Base-by-base conservation (phyloP, 2,329 filamentous ascomycete genomes). In the Allantophomopsis lycopodina region DNA sequence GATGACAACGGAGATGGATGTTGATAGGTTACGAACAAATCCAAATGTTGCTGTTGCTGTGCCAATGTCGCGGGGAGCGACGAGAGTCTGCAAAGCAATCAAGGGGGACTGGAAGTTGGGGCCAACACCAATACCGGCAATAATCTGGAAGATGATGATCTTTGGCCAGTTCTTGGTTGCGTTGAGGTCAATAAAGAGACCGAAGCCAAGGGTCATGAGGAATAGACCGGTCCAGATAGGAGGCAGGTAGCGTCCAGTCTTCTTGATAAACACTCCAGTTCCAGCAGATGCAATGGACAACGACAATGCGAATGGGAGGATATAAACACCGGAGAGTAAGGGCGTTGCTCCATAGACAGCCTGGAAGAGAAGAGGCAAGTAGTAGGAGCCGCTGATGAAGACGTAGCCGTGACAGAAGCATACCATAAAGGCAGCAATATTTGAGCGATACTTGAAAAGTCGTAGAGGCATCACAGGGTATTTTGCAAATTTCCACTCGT, bases 381-480 rank as follows among this genome's bases (percentile, higher is more conserved):
- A 43, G 17, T 41, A 43, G 2, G 39, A 41, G 11, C 33, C 41
- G 0, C 20, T 34, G 12, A 53, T 49, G 41, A 53, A 53, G 35
- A 48, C 48, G 34, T 79, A 74, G 34, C 80, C 81, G 56, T 94
- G 85, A 46, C 74, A 70, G 61, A 86, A 86, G 50, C 79, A 80
- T 35, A 82, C 67, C 2, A 60, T 60, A 12, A 87, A 73, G 1
- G 77, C 66, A 6, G 80, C 76, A 20, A 83, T 53, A 54, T 83
- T 87, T 30, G 75, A 79, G 18, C 64, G 60, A 36, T 73, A 67
- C 34, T 65, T 67, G 63, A 94, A 93, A 7, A 94, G 64, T 0
- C 72, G 67, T 11, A 83, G 60, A 0, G 86, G 87, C 56, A 91
- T 85, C 42, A 94, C 66, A 1, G 87, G 87, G 47, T 83, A 87